These are phyloP conservation scores for Aspergillus nomiae DNA, from an alignment of 2,329 filamentous ascomycete species.

Conservation along the genomic window DNA sequence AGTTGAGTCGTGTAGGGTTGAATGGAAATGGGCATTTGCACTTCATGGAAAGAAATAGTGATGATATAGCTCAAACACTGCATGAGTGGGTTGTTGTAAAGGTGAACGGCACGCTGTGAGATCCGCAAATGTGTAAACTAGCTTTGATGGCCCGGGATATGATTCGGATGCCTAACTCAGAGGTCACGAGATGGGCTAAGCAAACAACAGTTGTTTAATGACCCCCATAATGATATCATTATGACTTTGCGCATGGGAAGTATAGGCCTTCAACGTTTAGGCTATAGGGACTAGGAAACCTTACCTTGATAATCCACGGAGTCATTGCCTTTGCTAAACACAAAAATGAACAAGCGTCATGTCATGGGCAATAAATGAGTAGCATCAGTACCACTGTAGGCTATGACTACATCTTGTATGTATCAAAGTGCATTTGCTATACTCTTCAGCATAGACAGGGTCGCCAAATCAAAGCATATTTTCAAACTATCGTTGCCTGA, in stretches of 20 bases:
- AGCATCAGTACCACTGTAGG: too few relatives aligned
- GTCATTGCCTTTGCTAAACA: neutral
- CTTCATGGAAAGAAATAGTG: slow-evolving; percentile 31
- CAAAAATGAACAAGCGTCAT: neutral
- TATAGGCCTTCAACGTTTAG: too few relatives aligned
- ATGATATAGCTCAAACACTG: slow-evolving; percentile 10
- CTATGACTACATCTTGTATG: neutral
- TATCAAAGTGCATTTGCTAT: neutral
- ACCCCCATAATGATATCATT: too few relatives aligned
- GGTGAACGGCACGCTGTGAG: neutral
- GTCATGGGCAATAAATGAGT: neutral
- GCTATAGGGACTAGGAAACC: too few relatives aligned
- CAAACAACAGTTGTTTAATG: neutral
- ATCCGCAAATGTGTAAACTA: neutral
- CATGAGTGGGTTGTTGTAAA: slow-evolving; percentile 8
- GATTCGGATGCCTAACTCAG: neutral
- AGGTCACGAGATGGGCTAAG: neutral
- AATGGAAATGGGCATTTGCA: slow-evolving; percentile 58
- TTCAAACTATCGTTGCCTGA: neutral
- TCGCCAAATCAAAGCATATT: neutral
- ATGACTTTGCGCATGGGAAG: too few relatives aligned
- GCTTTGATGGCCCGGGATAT: neutral
- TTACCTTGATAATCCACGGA: neutral
- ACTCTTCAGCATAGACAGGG: neutral
- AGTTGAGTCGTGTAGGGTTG: slow-evolving; percentile 48